A percentile compares a stretch with the other conserved stretches of the same genome.
Evolutionary conservation across 176 grass and related monocot species (phyloP).

Genomic region (Avena insularis): DNA sequence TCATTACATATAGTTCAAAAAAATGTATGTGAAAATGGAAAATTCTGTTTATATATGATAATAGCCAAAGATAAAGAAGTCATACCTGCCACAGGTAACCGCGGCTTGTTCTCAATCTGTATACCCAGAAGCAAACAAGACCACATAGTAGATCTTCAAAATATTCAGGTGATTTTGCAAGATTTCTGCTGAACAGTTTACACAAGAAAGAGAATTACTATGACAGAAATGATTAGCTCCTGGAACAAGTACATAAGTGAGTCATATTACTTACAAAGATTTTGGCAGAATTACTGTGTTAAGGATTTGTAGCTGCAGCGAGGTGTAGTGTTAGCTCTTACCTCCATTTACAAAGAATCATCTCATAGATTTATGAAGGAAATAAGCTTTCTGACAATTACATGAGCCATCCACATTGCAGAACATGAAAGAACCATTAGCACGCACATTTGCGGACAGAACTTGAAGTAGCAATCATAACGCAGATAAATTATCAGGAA

Average conservation of each 20-base stretch:
- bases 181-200: constrained; percentile 54
- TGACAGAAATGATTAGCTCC: not conserved
- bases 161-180: constrained; percentile 89
- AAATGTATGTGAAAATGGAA: not conserved
- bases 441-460: too few species aligned
- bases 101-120: constrained; percentile 72
- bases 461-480: too few species aligned
- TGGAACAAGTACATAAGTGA: constrained; percentile 1
- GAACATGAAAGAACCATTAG: too few species aligned
- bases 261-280: constrained; percentile 63
- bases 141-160: constrained; percentile 66
- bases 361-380: too few species aligned
- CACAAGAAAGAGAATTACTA: constrained; percentile 1
- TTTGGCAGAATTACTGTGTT: constrained; percentile 66
- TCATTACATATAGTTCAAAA: too few species aligned
- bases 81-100: constrained; percentile 26
- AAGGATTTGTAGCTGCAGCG: too few species aligned
- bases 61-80: too few species aligned
- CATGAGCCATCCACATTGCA: too few species aligned
- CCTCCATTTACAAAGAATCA: too few species aligned
- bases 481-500: too few species aligned
- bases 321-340: too few species aligned
- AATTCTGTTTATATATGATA: not conserved
- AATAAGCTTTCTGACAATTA: too few species aligned
- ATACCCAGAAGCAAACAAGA: constrained; percentile 57